Percentiles rank a stretch among this genome's conserved stretches.
Conservation (phyloP, 2,329 filamentous ascomycete species). For the Ophiostoma sp. region DNA sequence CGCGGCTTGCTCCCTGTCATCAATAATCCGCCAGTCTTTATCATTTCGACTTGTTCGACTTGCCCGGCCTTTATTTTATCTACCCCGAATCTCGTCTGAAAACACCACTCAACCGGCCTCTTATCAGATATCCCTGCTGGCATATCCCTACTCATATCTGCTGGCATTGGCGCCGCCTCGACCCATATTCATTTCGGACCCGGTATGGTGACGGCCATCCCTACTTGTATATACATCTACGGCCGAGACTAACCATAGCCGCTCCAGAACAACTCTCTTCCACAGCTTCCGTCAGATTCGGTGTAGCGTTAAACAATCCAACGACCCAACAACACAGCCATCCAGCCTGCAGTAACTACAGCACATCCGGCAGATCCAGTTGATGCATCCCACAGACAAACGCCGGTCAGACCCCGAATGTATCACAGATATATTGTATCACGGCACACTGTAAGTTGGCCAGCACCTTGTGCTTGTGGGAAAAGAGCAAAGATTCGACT, state of each 20-base stretch:
- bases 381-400: background rate
- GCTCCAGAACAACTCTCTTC: background rate
- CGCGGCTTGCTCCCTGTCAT: background rate
- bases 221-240: background rate
- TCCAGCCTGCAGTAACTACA: background rate
- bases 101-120: background rate
- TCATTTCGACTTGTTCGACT: background rate
- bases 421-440: background rate
- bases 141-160: background rate
- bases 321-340: background rate
- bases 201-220: background rate
- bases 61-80: too few relatives aligned
- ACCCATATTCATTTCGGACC: background rate
- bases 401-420: background rate
- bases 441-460: background rate
- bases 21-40: background rate
- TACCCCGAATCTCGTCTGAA: background rate
- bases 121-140: background rate
- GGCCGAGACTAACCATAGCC: conserved; percentile 1
- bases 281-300: background rate
- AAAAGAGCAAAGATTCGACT: background rate
- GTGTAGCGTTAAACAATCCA: background rate
- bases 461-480: background rate
- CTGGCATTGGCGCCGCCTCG: background rate
- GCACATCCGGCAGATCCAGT: background rate